These are phyloP conservation scores for Silene uniflora DNA, from an alignment of 148 eudicot genomes.

Conservation along the genomic window DNA sequence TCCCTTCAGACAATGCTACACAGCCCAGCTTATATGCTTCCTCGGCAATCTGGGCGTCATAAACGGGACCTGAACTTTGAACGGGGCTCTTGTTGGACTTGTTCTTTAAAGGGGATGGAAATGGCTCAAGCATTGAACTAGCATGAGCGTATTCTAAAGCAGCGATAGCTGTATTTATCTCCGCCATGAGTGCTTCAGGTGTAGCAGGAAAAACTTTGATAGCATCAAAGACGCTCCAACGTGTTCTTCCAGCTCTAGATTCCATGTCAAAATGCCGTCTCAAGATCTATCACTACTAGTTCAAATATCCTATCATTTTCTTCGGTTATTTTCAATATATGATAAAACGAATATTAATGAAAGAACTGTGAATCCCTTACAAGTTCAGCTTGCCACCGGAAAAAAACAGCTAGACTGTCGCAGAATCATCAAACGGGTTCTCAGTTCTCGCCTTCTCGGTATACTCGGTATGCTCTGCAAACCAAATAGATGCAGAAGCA, in stretches of 20 bases:
- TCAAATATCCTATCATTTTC: not conserved
- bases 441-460: too few species aligned
- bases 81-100: constrained; percentile 20
- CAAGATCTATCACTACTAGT: not conserved
- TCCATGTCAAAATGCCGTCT: constrained; percentile 35
- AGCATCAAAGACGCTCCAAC: constrained; percentile 65
- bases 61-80: constrained; percentile 26
- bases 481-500: not conserved
- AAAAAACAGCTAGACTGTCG: too few species aligned
- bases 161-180: constrained; percentile 63
- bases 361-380: not conserved
- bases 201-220: constrained; percentile 43
- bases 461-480: constrained; percentile 4
- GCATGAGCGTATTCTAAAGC: constrained; percentile 57
- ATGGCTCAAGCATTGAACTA: constrained; percentile 31
- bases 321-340: not conserved
- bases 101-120: constrained; percentile 27
- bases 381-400: not conserved
- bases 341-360: too few species aligned
- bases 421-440: not conserved
- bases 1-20: constrained; percentile 62
- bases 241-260: constrained; percentile 31
- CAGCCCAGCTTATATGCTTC: constrained; percentile 68
- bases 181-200: constrained; percentile 69
- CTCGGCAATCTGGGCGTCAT: constrained; percentile 59